A percentile compares a stretch with the other conserved stretches of the same genome.
These are phyloP conservation scores for Morella rubra DNA, from an alignment of 306 rosid genomes.

Conservation along the genomic window DNA sequence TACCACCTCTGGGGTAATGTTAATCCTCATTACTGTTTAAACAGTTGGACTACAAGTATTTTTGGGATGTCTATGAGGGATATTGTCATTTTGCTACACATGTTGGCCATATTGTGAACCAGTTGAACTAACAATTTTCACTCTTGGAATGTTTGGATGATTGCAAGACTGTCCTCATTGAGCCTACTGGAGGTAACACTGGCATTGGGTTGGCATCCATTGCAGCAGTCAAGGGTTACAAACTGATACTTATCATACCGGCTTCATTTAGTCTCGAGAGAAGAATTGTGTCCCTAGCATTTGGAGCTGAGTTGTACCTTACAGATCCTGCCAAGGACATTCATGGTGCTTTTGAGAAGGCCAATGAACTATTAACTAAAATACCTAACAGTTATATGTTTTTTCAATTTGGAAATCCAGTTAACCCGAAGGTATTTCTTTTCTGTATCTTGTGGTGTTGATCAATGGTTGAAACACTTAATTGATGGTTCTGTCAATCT, in stretches of 20 bases:
- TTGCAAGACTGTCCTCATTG: conserved; percentile 63
- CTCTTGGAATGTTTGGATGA: conserved; percentile 24
- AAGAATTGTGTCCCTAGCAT: conserved; percentile 61
- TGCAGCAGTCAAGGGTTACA: conserved; percentile 76
- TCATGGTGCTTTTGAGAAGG: conserved; percentile 50
- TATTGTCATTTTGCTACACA: not conserved
- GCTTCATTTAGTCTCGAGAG: conserved; percentile 62
- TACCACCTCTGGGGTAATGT: not conserved
- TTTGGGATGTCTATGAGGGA: not conserved
- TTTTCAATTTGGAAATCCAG: conserved; percentile 63
- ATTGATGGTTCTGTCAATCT: conserved; percentile 1
- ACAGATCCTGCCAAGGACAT: conserved; percentile 64
- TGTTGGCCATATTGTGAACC: conserved; percentile 11
- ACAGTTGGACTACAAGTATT: not conserved
- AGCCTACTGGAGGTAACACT: conserved; percentile 79
- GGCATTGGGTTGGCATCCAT: conserved; percentile 83
- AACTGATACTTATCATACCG: conserved; percentile 57
- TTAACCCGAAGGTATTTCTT: conserved; percentile 58
- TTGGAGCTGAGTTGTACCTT: conserved; percentile 73
- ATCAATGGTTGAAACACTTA: not conserved
- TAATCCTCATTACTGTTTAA: not conserved
- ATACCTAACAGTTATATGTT: conserved; percentile 55
- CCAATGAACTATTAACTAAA: conserved; percentile 47
- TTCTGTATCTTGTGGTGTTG: conserved; percentile 7
- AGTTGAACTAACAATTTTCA: conserved; percentile 19